These are phyloP conservation scores for Aspergillus sclerotialis DNA, from an alignment of 2,329 filamentous ascomycete species.

Conservation along the genomic window DNA sequence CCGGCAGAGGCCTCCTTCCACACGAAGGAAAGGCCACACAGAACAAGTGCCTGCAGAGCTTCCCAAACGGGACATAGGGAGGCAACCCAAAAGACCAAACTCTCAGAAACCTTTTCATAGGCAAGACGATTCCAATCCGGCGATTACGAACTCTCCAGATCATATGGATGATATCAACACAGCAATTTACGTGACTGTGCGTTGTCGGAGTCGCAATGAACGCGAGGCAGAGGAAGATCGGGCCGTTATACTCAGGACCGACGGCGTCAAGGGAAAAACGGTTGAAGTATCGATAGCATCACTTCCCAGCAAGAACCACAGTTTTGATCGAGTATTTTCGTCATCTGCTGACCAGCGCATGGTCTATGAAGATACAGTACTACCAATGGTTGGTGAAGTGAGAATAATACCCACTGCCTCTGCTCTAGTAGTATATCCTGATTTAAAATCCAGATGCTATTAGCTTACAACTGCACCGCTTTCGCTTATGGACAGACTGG, in stretches of 20 bases:
- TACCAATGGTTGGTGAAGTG: slow-evolving; percentile 88
- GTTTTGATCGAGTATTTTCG: slow-evolving; percentile 96
- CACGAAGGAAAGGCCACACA: no score
- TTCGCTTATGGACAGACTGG: slow-evolving; percentile 98
- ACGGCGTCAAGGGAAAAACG: slow-evolving; percentile 76
- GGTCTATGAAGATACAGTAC: slow-evolving; percentile 91
- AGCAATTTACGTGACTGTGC: slow-evolving; percentile 96
- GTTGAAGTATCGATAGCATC: slow-evolving; percentile 89
- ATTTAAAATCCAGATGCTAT: slow-evolving; percentile 62
- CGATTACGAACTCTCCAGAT: no score
- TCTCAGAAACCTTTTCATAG: no score
- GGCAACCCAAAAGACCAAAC: no score
- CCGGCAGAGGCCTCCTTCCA: no score
- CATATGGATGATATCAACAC: no score
- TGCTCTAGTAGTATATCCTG: no score
- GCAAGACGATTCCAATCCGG: no score
- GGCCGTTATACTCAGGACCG: slow-evolving; percentile 80
- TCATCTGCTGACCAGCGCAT: slow-evolving; percentile 88
- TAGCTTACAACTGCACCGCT: slow-evolving; percentile 95
- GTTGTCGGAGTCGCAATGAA: slow-evolving; percentile 86
- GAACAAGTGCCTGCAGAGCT: no score
- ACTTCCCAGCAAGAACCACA: slow-evolving; percentile 92
- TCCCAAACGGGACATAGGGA: no score
- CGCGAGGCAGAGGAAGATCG: slow-evolving; percentile 92
- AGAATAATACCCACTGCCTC: slow-evolving; percentile 12